Percentiles rank a stretch among this genome's conserved stretches.
These are phyloP conservation scores for Penicillium sp. DNA, from an alignment of 2,329 filamentous ascomycete species.

Conservation along the genomic window DNA sequence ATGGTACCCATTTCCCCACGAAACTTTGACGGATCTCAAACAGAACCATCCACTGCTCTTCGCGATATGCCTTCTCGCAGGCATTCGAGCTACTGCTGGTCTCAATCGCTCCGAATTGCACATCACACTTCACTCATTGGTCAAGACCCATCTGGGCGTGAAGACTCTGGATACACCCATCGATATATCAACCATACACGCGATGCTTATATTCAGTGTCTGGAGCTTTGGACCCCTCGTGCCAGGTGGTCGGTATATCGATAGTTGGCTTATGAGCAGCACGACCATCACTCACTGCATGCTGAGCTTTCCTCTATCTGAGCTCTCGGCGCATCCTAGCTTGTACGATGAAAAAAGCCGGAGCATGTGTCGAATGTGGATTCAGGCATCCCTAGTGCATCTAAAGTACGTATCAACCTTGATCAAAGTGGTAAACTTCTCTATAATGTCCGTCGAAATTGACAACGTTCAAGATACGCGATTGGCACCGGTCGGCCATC, in stretches of 20 bases:
- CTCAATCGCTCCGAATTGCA: constrained; percentile 7
- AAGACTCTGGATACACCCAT: constrained; percentile 8
- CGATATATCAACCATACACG: constrained; percentile 9
- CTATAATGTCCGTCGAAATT: not conserved
- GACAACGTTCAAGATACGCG: not conserved
- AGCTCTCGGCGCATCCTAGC: not conserved
- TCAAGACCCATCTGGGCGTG: constrained; percentile 8
- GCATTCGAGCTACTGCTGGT: constrained; percentile 7
- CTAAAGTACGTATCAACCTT: not conserved
- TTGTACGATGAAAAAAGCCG: constrained; percentile 5
- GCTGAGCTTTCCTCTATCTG: constrained; percentile 7
- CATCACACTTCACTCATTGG: constrained; percentile 7
- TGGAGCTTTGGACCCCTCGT: constrained; percentile 10
- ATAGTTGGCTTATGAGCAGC: constrained; percentile 13
- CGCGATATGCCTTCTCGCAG: constrained; percentile 8
- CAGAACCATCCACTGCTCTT: constrained; percentile 9
- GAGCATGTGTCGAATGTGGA: constrained; percentile 12
- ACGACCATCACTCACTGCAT: constrained; percentile 11
- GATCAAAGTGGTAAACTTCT: not conserved
- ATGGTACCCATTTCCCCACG: constrained; percentile 10
- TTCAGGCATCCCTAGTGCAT: constrained; percentile 9
- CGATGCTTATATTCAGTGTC: constrained; percentile 7
- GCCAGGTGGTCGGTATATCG: constrained; percentile 8
- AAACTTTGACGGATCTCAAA: constrained; percentile 7
- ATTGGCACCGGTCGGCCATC: constrained; percentile 11